A percentile compares a stretch with the other conserved stretches of the same genome.
Conservation (phyloP, 129 eudicot species). For the Glebionis coronaria region DNA sequence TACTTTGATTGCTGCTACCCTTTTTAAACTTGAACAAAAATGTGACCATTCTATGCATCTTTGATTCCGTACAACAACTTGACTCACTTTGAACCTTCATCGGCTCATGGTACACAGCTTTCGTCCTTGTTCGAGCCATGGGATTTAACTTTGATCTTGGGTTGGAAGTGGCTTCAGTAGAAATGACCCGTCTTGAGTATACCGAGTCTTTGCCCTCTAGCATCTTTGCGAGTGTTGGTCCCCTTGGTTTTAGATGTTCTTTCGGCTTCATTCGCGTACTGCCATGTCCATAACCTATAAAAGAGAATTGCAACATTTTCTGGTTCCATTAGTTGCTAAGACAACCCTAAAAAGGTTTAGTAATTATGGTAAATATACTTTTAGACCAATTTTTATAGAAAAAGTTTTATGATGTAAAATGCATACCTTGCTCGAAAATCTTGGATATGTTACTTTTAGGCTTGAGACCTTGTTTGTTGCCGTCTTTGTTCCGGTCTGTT, state of each 20-base stretch:
- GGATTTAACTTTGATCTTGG: slow-evolving; percentile 23
- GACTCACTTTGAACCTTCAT: slow-evolving; percentile 28
- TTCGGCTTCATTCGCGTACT: not conserved
- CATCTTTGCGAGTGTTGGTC: slow-evolving; percentile 28
- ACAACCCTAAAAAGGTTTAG: too few relatives aligned
- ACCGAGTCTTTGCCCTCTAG: slow-evolving; percentile 35
- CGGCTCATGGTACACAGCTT: slow-evolving; percentile 28
- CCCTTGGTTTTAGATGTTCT: slow-evolving; percentile 16
- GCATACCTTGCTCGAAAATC: slow-evolving; percentile 17
- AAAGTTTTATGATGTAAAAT: not conserved
- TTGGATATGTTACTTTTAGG: not conserved
- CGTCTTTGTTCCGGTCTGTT: slow-evolving; percentile 5
- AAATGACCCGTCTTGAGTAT: slow-evolving; percentile 34
- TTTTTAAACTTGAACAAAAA: slow-evolving; percentile 49
- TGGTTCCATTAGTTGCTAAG: not conserved
- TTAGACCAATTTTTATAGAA: not conserved
- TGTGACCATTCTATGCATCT: slow-evolving; percentile 46
- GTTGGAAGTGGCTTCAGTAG: slow-evolving; percentile 23
- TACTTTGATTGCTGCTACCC: slow-evolving; percentile 30
- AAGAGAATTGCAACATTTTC: not conserved
- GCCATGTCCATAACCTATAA: not conserved
- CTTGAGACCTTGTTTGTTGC: slow-evolving; percentile 3
- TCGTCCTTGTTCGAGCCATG: slow-evolving; percentile 22
- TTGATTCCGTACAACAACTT: slow-evolving; percentile 27
- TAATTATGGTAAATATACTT: too few relatives aligned